These are phyloP conservation scores for Cladosporium sp. DNA, from an alignment of 2,329 filamentous ascomycete species.

Conservation along the genomic window DNA sequence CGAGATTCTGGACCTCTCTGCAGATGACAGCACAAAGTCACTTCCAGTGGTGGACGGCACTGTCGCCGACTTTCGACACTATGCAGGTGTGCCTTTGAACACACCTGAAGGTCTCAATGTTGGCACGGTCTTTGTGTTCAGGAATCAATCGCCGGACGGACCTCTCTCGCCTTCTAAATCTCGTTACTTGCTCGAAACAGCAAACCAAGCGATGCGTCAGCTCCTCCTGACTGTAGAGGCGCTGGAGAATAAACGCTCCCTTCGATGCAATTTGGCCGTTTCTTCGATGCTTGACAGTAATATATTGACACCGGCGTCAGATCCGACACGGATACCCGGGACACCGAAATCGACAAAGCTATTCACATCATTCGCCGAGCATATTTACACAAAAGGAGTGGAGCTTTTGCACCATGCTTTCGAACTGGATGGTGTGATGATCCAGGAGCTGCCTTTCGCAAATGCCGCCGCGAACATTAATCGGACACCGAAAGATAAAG, in stretches of 20 bases:
- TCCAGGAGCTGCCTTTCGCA: background rate
- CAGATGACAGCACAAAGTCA: background rate
- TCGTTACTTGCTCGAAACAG: background rate
- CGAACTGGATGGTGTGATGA: conserved; percentile 1
- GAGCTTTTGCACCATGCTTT: background rate
- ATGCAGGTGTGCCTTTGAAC: conserved; percentile 56
- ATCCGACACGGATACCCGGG: background rate
- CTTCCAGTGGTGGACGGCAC: conserved; percentile 12
- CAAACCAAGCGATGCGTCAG: background rate
- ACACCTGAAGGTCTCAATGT: conserved; percentile 54
- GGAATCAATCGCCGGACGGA: background rate
- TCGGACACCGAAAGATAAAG: background rate
- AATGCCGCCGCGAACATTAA: background rate
- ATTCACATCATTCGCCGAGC: background rate
- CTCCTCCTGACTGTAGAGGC: conserved; percentile 10
- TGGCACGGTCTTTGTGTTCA: conserved; percentile 13
- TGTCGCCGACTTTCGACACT: conserved; percentile 34
- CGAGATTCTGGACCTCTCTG: conserved; percentile 8
- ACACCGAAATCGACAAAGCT: background rate
- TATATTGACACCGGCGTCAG: background rate
- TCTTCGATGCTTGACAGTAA: conserved; percentile 3
- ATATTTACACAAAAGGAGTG: background rate
- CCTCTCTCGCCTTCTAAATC: background rate
- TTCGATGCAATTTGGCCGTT: conserved; percentile 2
- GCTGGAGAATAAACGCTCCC: conserved; percentile 5